Evolutionary conservation across 345 rosid species (phyloP).

Genomic region (Firmiana major): DNA sequence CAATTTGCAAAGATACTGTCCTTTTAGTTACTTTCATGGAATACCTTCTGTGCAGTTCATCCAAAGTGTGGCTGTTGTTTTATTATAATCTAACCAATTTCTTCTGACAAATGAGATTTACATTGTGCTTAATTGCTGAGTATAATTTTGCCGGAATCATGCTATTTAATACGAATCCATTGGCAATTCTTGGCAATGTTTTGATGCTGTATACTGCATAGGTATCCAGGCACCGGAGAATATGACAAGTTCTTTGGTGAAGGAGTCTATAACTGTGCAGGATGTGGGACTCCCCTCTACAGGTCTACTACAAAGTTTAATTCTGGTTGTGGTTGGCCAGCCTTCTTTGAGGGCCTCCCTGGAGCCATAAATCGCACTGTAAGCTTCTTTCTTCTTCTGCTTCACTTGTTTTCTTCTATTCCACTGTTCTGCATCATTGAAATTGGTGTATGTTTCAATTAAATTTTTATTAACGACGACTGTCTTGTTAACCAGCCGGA

Average conservation of each 20-base stretch:
- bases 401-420: neutral
- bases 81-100: neutral
- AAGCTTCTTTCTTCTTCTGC: conserved; percentile 1
- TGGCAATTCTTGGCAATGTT: neutral
- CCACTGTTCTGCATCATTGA: neutral
- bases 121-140: neutral
- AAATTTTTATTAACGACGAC: neutral
- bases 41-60: neutral
- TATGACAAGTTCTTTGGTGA: conserved; percentile 67
- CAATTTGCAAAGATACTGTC: neutral
- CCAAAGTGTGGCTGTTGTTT: neutral
- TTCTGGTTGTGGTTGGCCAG: conserved; percentile 94
- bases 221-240: conserved; percentile 86
- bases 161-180: neutral
- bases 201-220: conserved; percentile 26
- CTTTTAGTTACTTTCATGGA: neutral
- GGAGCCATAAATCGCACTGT: conserved; percentile 74
- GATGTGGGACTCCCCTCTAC: conserved; percentile 86
- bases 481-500: conserved; percentile 52
- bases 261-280: conserved; percentile 76
- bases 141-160: neutral
- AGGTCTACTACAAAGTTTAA: conserved; percentile 73
- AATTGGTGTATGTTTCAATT: neutral
- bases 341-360: conserved; percentile 83
- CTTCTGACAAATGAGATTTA: neutral